Conservation (phyloP, 1,139 yeast species). For the Tardiomyces depauwii region DNA sequence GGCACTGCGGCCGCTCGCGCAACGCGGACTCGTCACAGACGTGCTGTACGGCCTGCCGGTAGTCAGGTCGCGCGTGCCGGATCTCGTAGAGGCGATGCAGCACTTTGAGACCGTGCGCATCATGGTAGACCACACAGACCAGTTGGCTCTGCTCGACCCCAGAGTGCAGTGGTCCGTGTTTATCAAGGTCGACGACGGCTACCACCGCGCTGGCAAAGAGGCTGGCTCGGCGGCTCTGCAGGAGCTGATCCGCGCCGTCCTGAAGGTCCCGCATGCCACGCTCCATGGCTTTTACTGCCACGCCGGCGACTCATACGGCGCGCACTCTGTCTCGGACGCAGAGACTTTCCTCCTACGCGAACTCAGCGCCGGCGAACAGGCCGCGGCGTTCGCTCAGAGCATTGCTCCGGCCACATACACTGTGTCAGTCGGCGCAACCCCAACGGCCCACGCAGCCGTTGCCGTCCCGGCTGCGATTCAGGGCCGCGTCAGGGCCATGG, state of each 20-base stretch:
- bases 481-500: constrained; percentile 19
- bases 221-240: constrained; percentile 23
- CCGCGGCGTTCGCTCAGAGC: constrained; percentile 24
- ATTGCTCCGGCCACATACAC: constrained; percentile 21
- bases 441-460: constrained; percentile 34
- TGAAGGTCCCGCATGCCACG: constrained; percentile 17
- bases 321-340: constrained; percentile 24
- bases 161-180: not conserved
- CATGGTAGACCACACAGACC: constrained; percentile 4
- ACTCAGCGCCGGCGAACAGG: constrained; percentile 28
- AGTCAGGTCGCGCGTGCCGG: constrained; percentile 37
- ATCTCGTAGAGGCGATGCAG: constrained; percentile 33
- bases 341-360: constrained; percentile 26
- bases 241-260: constrained; percentile 21
- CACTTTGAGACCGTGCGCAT: constrained; percentile 1
- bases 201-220: constrained; percentile 34
- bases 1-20: constrained; percentile 6
- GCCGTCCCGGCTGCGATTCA: constrained; percentile 10
- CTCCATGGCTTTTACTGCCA: constrained; percentile 33
- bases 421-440: constrained; percentile 36
- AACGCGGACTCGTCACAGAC: constrained; percentile 40
- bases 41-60: constrained; percentile 61
- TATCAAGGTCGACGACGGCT: constrained; percentile 30
- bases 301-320: constrained; percentile 34
- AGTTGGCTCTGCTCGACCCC: constrained; percentile 2